A percentile compares a stretch with the other conserved stretches of the same genome.
Evolutionary conservation across 2,329 filamentous ascomycete genomes (phyloP).

Genomic region (Sporothrix brasiliensis): DNA sequence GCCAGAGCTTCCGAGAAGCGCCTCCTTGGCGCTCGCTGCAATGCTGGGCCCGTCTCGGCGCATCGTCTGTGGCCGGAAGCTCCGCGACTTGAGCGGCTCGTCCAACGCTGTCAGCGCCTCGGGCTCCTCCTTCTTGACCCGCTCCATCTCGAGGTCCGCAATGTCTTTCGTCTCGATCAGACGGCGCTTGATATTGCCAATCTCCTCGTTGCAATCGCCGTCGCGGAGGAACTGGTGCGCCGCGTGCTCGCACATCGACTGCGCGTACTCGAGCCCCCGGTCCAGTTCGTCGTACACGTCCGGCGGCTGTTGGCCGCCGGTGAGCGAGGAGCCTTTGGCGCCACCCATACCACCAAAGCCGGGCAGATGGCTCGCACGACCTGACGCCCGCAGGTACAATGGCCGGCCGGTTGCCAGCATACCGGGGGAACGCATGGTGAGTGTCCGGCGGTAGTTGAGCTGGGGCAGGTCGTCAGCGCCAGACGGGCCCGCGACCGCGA

Average conservation of each 20-base stretch:
- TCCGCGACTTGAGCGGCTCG: constrained; percentile 49
- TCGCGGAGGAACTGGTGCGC: constrained; percentile 89
- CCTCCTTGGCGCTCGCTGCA: constrained; percentile 37
- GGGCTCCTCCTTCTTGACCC: constrained; percentile 57
- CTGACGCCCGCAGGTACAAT: constrained; percentile 38
- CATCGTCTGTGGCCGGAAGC: constrained; percentile 58
- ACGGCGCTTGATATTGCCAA: constrained; percentile 67
- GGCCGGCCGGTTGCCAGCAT: constrained; percentile 39
- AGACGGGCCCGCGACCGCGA: background rate
- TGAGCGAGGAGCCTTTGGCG: background rate
- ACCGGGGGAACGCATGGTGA: constrained; percentile 44
- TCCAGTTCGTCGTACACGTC: constrained; percentile 75
- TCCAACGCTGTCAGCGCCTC: constrained; percentile 48
- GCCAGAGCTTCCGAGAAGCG: background rate
- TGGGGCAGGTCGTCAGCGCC: constrained; percentile 41
- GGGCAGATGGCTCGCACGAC: constrained; percentile 18
- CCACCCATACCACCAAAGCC: background rate
- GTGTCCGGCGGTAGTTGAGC: constrained; percentile 46
- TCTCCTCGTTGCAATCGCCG: constrained; percentile 78
- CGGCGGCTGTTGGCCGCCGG: constrained; percentile 38
- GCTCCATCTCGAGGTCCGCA: constrained; percentile 62
- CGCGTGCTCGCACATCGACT: constrained; percentile 79
- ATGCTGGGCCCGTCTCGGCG: constrained; percentile 48
- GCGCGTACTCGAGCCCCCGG: constrained; percentile 75
- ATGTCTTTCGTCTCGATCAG: constrained; percentile 65